Evolutionary conservation across 441 rosid genomes (phyloP).

Genomic region (Populus hybrid): DNA sequence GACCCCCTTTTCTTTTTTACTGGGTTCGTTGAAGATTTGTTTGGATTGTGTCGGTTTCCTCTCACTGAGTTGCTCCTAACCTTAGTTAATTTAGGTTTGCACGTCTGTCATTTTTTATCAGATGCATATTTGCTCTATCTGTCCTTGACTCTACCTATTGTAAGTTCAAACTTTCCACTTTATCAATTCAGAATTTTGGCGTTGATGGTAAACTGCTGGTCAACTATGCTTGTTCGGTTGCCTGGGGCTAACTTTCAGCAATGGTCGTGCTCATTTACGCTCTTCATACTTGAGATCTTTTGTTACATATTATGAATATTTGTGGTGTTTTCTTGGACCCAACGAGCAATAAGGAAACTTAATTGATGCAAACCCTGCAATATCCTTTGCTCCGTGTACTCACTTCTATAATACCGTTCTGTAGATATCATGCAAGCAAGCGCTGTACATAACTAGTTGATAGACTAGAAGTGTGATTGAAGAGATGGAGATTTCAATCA

Average conservation of each 20-base stretch:
- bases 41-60: neutral
- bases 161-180: conserved; percentile 2
- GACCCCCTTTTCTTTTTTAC: neutral
- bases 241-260: conserved; percentile 60
- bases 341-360: conserved; percentile 3
- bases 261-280: neutral
- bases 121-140: no score
- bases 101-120: no score
- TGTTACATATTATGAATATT: neutral
- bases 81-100: neutral
- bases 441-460: neutral
- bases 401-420: neutral
- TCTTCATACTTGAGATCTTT: conserved; percentile 19
- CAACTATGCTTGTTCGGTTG: conserved; percentile 82
- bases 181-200: conserved; percentile 69
- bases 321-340: neutral
- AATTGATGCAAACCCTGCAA: neutral
- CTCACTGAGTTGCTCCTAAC: neutral
- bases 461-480: conserved; percentile 5
- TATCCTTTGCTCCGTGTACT: neutral
- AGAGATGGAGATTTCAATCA: neutral
- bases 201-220: conserved; percentile 83
- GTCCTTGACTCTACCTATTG: neutral
- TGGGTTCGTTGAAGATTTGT: neutral
- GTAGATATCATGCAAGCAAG: neutral